Conservation (phyloP, 2,329 filamentous ascomycete species). For the Cladosporium halotolerans region DNA sequence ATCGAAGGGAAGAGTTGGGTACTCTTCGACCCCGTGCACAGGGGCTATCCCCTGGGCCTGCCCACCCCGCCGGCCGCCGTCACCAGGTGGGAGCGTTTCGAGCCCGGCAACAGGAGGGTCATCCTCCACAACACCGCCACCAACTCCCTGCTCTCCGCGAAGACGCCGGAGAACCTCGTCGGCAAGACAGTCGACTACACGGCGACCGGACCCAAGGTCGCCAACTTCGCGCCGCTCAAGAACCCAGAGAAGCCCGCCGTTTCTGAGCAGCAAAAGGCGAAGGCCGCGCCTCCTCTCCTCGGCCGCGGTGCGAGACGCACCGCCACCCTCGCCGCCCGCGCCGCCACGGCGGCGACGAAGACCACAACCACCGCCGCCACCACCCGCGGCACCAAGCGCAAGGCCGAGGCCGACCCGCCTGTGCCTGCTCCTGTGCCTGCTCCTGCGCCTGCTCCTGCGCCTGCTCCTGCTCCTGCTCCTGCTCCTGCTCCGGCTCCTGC, state of each 20-base stretch:
- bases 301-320: not conserved
- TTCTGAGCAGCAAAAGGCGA: not conserved
- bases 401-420: not conserved
- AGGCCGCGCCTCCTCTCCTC: not conserved
- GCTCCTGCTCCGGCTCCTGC: too few relatives aligned
- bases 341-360: not conserved
- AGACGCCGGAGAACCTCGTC: constrained; percentile 13
- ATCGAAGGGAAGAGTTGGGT: constrained; percentile 24
- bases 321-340: not conserved
- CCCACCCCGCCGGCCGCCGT: constrained; percentile 9
- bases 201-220: constrained; percentile 17
- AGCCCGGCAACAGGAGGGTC: constrained; percentile 19
- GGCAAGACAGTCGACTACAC: constrained; percentile 17
- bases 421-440: too few relatives aligned
- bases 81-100: constrained; percentile 13
- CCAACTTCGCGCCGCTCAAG: constrained; percentile 9
- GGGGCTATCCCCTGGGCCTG: constrained; percentile 12
- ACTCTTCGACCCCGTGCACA: constrained; percentile 20
- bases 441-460: too few relatives aligned
- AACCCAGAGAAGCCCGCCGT: not conserved
- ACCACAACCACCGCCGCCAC: not conserved
- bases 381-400: not conserved
- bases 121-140: constrained; percentile 19
- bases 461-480: too few relatives aligned
- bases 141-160: constrained; percentile 13